A percentile compares a stretch with the other conserved stretches of the same genome.
These are phyloP conservation scores for Stromatinia cepivora DNA, from an alignment of 2,329 filamentous ascomycete genomes.

Conservation along the genomic window DNA sequence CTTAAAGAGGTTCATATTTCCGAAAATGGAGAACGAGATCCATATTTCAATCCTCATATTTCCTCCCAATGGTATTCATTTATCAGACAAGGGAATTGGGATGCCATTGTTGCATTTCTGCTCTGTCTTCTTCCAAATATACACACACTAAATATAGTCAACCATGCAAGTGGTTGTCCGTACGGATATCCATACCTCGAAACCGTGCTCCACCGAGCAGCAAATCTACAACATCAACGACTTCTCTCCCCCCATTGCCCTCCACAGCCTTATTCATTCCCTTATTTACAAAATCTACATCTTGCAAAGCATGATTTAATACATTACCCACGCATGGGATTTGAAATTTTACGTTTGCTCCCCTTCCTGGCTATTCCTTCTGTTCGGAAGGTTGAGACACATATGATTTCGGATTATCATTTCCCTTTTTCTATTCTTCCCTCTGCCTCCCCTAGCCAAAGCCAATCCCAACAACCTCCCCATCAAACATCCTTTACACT, in stretches of 20 bases:
- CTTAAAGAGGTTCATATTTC: background rate
- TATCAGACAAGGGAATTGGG: slow-evolving; percentile 18
- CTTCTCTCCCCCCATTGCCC: too few relatives aligned
- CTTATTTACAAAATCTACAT: background rate
- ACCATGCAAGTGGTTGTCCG: slow-evolving; percentile 20
- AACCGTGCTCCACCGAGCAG: slow-evolving; percentile 16
- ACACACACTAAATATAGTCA: slow-evolving; percentile 18
- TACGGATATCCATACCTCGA: slow-evolving; percentile 24
- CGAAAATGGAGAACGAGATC: background rate
- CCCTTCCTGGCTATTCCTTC: slow-evolving; percentile 16
- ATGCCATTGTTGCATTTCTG: slow-evolving; percentile 16
- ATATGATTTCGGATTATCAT: slow-evolving; percentile 21
- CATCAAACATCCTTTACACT: background rate
- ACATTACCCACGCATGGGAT: slow-evolving; percentile 16
- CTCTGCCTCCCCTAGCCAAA: background rate
- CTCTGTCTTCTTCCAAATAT: slow-evolving; percentile 25
- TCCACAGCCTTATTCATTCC: background rate
- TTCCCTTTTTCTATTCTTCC: background rate
- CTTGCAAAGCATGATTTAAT: slow-evolving; percentile 16
- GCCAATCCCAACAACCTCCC: background rate
- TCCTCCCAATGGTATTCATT: slow-evolving; percentile 2
- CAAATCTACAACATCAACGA: slow-evolving; percentile 10
- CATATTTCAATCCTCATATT: background rate
- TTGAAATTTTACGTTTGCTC: slow-evolving; percentile 14
- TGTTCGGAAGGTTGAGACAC: slow-evolving; percentile 1